Percentiles rank a stretch among this genome's conserved stretches.
phyloP scores from a whole-genome alignment of 2,329 filamentous ascomycete genomes.

The Fusarium subtropicale region DNA sequence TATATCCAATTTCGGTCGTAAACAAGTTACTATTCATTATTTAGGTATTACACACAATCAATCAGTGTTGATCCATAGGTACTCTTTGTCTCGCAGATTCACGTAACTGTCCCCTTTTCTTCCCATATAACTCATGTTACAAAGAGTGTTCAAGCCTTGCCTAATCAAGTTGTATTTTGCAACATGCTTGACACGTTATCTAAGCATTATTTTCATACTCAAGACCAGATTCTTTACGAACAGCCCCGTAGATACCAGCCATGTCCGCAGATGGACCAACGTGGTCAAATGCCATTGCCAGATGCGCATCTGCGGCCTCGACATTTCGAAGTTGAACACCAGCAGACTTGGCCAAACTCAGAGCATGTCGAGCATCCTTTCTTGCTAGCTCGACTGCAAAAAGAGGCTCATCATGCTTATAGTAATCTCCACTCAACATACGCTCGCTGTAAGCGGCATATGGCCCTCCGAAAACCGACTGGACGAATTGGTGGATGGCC shows the following conservation, averaged over 20 bases:
- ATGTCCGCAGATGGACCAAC: constrained; percentile 79
- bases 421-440: constrained; percentile 81
- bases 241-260: constrained; percentile 83
- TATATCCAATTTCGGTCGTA: not conserved
- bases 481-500: constrained; percentile 77
- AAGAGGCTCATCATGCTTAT: constrained; percentile 79
- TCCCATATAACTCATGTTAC: not conserved
- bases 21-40: no score
- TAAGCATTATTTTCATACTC: constrained; percentile 72
- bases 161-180: not conserved
- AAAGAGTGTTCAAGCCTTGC: fast-evolving
- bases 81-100: not conserved
- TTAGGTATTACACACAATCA: not conserved
- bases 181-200: not conserved
- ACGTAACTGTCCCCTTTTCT: not conserved
- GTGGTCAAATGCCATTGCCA: constrained; percentile 76
- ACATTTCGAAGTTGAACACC: constrained; percentile 73
- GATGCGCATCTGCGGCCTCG: constrained; percentile 75
- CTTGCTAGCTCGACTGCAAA: constrained; percentile 85
- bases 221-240: constrained; percentile 78
- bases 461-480: constrained; percentile 79
- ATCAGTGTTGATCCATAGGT: not conserved
- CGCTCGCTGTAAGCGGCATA: constrained; percentile 80
- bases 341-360: constrained; percentile 70
- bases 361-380: constrained; percentile 84